phyloP scores from a whole-genome alignment of 495 filamentous ascomycete genomes.

The Apiosordaria backusii region DNA sequence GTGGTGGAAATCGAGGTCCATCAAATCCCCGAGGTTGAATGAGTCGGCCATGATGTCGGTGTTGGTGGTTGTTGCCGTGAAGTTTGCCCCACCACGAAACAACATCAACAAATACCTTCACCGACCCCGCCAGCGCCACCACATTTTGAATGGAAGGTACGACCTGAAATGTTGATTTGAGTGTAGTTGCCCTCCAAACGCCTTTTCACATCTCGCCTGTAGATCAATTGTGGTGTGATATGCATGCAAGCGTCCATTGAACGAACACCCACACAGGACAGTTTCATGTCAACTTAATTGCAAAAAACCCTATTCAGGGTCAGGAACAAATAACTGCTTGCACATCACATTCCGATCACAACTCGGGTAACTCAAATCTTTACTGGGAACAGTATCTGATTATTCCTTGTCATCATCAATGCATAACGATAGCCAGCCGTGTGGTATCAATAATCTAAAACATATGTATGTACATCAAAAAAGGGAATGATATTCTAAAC shows the following conservation, averaged over 20 bases:
- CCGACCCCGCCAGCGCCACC: not conserved
- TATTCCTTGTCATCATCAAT: too few relatives aligned
- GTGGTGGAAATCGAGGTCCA: constrained; percentile 39
- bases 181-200: too few relatives aligned
- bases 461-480: not conserved
- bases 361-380: too few relatives aligned
- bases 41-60: not conserved
- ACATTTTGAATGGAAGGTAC: not conserved
- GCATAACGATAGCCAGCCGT: too few relatives aligned
- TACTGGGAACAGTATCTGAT: too few relatives aligned
- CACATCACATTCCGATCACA: too few relatives aligned
- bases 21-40: not conserved
- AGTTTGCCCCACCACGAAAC: not conserved
- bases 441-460: too few relatives aligned
- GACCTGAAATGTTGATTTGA: not conserved
- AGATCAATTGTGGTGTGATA: not conserved
- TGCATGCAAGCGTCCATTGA: not conserved
- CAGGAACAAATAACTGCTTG: too few relatives aligned
- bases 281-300: too few relatives aligned
- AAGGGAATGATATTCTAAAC: not conserved
- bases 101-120: not conserved
- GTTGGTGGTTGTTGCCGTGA: not conserved
- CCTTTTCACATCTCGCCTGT: not conserved
- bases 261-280: too few relatives aligned
- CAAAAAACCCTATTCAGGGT: too few relatives aligned